Base-by-base conservation (phyloP, 306 rosid genomes). In the Lathyrus aphaca region DNA sequence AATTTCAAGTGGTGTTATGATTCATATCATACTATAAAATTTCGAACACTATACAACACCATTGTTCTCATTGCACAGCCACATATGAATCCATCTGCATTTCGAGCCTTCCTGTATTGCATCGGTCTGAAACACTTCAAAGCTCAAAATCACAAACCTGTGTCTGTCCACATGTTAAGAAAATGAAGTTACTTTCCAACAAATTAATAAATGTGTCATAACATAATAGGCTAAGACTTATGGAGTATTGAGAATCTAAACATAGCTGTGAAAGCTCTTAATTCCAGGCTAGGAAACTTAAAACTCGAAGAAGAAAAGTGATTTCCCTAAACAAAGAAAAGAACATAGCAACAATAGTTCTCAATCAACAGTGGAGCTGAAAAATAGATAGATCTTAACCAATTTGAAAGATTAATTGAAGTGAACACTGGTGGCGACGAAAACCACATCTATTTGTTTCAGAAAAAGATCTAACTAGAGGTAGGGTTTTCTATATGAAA, bases 91-190 rank as follows among this genome's bases (percentile, higher is more conserved):
- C 50, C 78, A 66, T 65, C 46, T 57, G 71, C 65, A 4, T 48
- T 29, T 55, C 70, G 51, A 71, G 49, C 44, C 54, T 72, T 68
- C 69, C 17, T 30, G 68, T 5, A 61, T 40, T 1, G 56, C 23
- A 10, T 59, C 8, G 44, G 2, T 61, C 76, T 17, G 39, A 60
- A 60, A 27, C 65, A 72, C 40, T 23, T 39, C 57, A 21, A 14
- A 46, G 68, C 21, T 57, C 64, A 46, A 62, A 45, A 51, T 46
- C 66, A 57, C 63, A 74, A 61, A 56, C 62, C 79, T 73, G 45
- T 15, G n/a, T 17, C 48, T 18, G 35, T 30, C 65, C 59, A 64
- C 43, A 40, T 61, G 50, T 38, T 18, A 77, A 63, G 32, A 72
- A 77, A 63, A 66, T 67, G 53, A 44, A 63, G 50, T 17, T 21